Evolutionary conservation across 129 eudicot genomes (phyloP), one percentile per base, ranked within the genome.

Genomic region (Oenanthe sinensis): DNA sequence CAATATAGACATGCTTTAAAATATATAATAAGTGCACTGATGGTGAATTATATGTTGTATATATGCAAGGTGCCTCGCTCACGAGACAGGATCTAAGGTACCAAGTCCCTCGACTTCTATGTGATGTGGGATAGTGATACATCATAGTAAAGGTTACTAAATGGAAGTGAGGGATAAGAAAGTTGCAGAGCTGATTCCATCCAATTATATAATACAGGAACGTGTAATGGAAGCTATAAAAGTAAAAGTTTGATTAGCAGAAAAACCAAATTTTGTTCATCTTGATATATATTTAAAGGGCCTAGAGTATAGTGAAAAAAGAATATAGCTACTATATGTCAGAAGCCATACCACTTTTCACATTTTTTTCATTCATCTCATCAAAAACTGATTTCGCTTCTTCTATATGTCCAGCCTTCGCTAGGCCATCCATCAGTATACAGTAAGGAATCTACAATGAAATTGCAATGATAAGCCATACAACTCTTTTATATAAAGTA

Each of bases 361-460:
- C 96, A 55, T 87, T 63, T 78, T 86, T 89, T 75, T 71, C 78
- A 77, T 79, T 89, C 93, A 93, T 89, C 78, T 91, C 96, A 77
- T 77, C 86, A 79, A 89, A 93, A 80, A 89, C 86, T 80, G 88
- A 79, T 79, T 87, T 89, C 42, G 98, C 98, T 84, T 91, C 97
- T 17, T 77, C 79, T 22, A 93, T 70, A 50, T 88, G 79, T 78
- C 98, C 97, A 77, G 93, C 85, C 82, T 93, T 93, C 79, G 95
- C 89, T 42, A 91, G 85, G 54, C 93, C 97, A 88, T 93, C 98
- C 97, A 93, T 93, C 81, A 93, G 86, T 77, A 93, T 80, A 88
- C 98, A 93, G 65, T 89, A 93, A 11, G 98, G 97, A 91, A 91
- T 93, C 98, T 93, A 87, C 91, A 83, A 50, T 43, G 12, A 68